These are phyloP conservation scores for Aspergillus pseudoglaucus DNA, from an alignment of 2,329 filamentous ascomycete genomes.

Conservation along the genomic window DNA sequence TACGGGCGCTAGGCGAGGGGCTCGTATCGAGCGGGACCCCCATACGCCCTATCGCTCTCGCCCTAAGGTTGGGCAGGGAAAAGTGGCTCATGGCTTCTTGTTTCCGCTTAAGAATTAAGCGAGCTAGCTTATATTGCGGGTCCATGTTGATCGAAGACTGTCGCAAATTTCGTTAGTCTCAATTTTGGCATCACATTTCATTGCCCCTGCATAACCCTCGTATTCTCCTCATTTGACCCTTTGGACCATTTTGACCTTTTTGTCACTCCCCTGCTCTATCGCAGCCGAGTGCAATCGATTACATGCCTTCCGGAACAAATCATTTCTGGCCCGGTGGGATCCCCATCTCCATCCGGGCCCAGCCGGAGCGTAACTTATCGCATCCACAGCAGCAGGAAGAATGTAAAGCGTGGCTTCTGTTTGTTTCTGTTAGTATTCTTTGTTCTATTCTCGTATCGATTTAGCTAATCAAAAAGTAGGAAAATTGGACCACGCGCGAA, in stretches of 20 bases:
- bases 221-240: background rate
- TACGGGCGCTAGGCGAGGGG: no score
- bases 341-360: background rate
- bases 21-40: no score
- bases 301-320: background rate
- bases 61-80: no score
- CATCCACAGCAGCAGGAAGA: background rate
- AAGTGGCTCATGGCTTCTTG: no score
- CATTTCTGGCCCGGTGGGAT: background rate
- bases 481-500: background rate
- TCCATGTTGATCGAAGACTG: no score
- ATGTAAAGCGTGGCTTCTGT: background rate
- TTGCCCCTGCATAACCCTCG: background rate
- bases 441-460: background rate
- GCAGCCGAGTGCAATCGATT: background rate
- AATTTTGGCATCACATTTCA: background rate
- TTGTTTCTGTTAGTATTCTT: background rate
- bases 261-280: background rate
- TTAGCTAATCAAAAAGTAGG: background rate
- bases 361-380: background rate
- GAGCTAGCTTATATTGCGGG: no score
- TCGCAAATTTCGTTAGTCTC: no score
- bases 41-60: no score
- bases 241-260: background rate
- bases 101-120: no score